Evolutionary conservation across 2,329 filamentous ascomycete species (phyloP).

Genomic region (Mycocentrospora acerina): DNA sequence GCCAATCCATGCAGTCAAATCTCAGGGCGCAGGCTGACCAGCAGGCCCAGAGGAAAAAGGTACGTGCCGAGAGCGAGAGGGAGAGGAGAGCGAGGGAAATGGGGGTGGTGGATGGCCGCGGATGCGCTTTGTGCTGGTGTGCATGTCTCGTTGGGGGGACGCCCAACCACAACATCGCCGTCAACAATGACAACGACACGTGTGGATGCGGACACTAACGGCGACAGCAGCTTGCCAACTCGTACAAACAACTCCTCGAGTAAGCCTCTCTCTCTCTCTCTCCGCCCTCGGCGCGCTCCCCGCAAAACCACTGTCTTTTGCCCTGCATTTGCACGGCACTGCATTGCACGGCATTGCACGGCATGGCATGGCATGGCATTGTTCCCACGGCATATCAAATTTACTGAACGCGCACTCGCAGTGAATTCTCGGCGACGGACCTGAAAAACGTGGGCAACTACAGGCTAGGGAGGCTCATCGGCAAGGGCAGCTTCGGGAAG

Average conservation of each 20-base stretch:
- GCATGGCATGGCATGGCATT: no score
- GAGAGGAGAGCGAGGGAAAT: no score
- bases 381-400: no score
- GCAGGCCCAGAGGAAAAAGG: constrained; percentile 62
- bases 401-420: constrained; percentile 46
- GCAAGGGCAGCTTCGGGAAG: constrained; percentile 97
- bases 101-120: no score
- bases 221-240: constrained; percentile 77
- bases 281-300: constrained; percentile 1
- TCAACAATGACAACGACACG: no score
- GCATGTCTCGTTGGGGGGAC: no score
- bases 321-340: no score
- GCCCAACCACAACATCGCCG: no score
- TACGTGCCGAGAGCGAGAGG: constrained; percentile 30
- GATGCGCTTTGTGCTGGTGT: no score
- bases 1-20: constrained; percentile 49
- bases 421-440: constrained; percentile 91
- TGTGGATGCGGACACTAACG: constrained; percentile 4
- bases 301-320: no score
- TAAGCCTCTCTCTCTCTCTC: constrained; percentile 52
- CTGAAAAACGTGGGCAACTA: constrained; percentile 95
- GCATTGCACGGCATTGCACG: no score
- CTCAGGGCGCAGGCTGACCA: constrained; percentile 56
- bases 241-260: constrained; percentile 95
- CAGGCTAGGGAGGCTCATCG: constrained; percentile 84